phyloP scores from a whole-genome alignment of 495 filamentous ascomycete genomes.

The Baudoinia panamericana region DNA sequence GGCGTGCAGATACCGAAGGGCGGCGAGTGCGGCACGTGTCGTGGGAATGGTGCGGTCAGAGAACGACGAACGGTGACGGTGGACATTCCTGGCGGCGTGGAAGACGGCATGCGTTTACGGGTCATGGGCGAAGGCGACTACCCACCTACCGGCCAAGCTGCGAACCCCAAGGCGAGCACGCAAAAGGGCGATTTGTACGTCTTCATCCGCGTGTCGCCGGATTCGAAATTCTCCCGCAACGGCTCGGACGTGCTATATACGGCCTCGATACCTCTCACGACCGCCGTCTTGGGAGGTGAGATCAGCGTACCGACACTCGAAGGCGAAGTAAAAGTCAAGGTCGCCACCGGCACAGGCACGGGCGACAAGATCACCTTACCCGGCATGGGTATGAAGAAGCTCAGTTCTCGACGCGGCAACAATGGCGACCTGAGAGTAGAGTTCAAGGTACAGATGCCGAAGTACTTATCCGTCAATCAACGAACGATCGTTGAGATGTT shows the following conservation, averaged over 20 bases:
- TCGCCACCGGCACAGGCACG: constrained; percentile 79
- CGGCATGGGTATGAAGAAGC: constrained; percentile 84
- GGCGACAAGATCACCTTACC: constrained; percentile 77
- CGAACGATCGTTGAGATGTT: constrained; percentile 85
- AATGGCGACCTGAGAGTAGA: constrained; percentile 83
- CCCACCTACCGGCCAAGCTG: constrained; percentile 53
- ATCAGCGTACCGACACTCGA: constrained; percentile 82
- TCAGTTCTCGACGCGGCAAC: constrained; percentile 39
- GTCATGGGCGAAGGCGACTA: constrained; percentile 76
- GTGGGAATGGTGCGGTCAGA: constrained; percentile 62
- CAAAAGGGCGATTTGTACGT: constrained; percentile 78
- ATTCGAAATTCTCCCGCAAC: constrained; percentile 70
- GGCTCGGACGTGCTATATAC: constrained; percentile 89
- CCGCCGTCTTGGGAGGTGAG: constrained; percentile 81
- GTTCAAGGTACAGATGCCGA: constrained; percentile 90
- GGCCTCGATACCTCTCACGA: constrained; percentile 79
- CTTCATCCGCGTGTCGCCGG: constrained; percentile 65
- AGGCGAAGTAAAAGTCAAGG: constrained; percentile 73
- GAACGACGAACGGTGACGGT: constrained; percentile 68
- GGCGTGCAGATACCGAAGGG: constrained; percentile 61
- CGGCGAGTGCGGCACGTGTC: constrained; percentile 64
- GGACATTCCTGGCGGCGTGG: constrained; percentile 86
- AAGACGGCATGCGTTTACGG: constrained; percentile 84
- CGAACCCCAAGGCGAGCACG: constrained; percentile 43
- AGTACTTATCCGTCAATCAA: constrained; percentile 79